phyloP scores from a whole-genome alignment of 2,329 filamentous ascomycete species.

The Decorospora gaudefroyi region DNA sequence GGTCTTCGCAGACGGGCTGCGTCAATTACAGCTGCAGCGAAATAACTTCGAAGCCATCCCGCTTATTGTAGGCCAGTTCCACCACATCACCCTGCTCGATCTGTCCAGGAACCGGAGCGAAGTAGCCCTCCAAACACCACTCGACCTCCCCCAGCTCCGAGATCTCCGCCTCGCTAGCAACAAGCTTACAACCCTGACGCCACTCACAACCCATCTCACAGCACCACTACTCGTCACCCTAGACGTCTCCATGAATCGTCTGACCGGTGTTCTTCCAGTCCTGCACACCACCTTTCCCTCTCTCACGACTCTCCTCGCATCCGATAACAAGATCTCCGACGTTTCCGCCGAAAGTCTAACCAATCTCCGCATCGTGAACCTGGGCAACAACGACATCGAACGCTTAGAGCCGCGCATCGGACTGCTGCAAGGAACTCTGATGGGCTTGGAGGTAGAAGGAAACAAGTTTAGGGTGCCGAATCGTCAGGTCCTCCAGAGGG shows the following conservation, averaged over 20 bases:
- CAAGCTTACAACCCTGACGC: conserved; percentile 67
- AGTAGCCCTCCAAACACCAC: conserved; percentile 45
- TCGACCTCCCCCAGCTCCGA: conserved; percentile 73
- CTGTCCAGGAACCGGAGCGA: conserved; percentile 76
- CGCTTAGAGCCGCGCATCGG: conserved; percentile 80
- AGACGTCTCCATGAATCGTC: conserved; percentile 81
- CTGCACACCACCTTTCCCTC: conserved; percentile 71
- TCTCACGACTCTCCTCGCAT: conserved; percentile 70
- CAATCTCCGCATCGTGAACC: conserved; percentile 76
- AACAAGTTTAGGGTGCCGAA: conserved; percentile 88
- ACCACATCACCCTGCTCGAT: conserved; percentile 71
- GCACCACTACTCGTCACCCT: conserved; percentile 76
- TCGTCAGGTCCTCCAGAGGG: conserved; percentile 80
- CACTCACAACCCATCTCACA: conserved; percentile 67
- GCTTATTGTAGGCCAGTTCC: conserved; percentile 68
- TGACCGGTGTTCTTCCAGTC: conserved; percentile 67
- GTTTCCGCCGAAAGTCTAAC: conserved; percentile 73
- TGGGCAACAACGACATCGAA: conserved; percentile 84
- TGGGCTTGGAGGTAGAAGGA: conserved; percentile 74
- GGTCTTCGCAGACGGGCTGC: conserved; percentile 55
- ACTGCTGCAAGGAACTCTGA: conserved; percentile 68
- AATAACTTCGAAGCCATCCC: conserved; percentile 77
- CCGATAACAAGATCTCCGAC: conserved; percentile 77
- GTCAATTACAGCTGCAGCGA: conserved; percentile 70
- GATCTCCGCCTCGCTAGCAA: conserved; percentile 78